Evolutionary conservation across 202 grass and related monocot species (phyloP).

Genomic region (Dendrocalamus latiflorus): DNA sequence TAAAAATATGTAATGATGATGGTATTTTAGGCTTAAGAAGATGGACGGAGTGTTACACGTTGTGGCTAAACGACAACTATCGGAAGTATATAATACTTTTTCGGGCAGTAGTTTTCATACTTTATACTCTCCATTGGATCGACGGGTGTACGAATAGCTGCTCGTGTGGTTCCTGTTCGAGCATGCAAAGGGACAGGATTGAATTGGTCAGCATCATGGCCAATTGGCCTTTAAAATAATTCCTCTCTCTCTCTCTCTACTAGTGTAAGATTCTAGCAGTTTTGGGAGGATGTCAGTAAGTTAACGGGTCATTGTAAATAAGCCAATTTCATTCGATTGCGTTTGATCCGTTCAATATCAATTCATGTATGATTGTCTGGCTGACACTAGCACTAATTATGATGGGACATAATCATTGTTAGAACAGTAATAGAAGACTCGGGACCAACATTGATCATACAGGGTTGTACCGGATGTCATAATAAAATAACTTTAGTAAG

Average conservation of each 20-base stretch:
- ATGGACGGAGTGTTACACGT: too few relatives aligned
- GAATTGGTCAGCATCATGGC: constrained; percentile 2
- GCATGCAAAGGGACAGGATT: constrained; percentile 7
- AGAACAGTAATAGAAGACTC: not conserved
- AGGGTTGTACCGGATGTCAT: too few relatives aligned
- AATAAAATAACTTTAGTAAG: not conserved
- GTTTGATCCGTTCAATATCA: not conserved
- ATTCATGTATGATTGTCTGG: too few relatives aligned
- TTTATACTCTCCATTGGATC: too few relatives aligned
- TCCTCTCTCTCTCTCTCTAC: not conserved
- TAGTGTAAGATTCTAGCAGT: not conserved
- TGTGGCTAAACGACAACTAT: too few relatives aligned
- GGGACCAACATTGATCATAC: too few relatives aligned
- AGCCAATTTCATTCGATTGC: not conserved
- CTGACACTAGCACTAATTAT: too few relatives aligned
- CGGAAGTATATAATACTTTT: too few relatives aligned
- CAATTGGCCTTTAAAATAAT: not conserved
- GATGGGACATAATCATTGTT: not conserved
- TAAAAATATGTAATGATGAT: too few relatives aligned
- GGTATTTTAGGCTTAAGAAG: too few relatives aligned
- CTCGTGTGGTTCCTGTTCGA: not conserved
- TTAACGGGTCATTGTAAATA: not conserved
- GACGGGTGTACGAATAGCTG: not conserved
- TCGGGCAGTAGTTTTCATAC: too few relatives aligned
- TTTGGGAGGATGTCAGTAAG: not conserved